Evolutionary conservation across 768 basidiomycete species (phyloP).

Genomic region (Thelephora ganbajun): DNA sequence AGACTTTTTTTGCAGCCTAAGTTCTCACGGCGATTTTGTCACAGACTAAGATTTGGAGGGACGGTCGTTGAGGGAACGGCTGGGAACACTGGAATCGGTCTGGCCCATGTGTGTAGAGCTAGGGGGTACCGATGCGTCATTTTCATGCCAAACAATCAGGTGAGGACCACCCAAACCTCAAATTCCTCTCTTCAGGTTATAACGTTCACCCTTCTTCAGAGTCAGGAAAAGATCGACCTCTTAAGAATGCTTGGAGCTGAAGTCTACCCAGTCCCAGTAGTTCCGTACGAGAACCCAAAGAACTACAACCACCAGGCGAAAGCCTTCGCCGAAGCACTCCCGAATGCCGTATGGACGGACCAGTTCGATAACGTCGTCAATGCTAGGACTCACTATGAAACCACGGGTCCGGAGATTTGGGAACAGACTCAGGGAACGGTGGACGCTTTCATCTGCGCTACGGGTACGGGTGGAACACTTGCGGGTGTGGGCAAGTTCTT

Average conservation of each 20-base stretch:
- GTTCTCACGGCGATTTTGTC: background rate
- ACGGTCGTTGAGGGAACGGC: constrained; percentile 97
- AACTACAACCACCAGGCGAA: constrained; percentile 99
- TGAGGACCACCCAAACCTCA: constrained; percentile 11
- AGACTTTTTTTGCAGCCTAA: background rate
- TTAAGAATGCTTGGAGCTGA: constrained; percentile 96
- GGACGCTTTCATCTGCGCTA: constrained; percentile 88
- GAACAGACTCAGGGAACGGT: constrained; percentile 66
- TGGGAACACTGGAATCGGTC: constrained; percentile 94
- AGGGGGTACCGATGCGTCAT: constrained; percentile 96
- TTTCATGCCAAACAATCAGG: constrained; percentile 96
- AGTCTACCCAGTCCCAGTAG: constrained; percentile 91
- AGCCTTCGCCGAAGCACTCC: constrained; percentile 58
- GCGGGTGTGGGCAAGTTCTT: constrained; percentile 79
- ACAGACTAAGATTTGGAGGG: constrained; percentile 78
- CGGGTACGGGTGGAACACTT: constrained; percentile 92
- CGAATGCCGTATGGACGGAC: constrained; percentile 91
- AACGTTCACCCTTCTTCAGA: constrained; percentile 27
- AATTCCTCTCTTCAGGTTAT: background rate
- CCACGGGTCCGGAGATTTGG: constrained; percentile 97
- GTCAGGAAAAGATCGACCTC: constrained; percentile 97
- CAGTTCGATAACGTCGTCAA: constrained; percentile 98
- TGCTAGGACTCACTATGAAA: constrained; percentile 69
- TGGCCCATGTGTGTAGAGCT: constrained; percentile 88
- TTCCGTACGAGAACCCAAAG: constrained; percentile 84